phyloP scores from a whole-genome alignment of 139 green algal genomes.

The Protoeuglena noctilucae region DNA sequence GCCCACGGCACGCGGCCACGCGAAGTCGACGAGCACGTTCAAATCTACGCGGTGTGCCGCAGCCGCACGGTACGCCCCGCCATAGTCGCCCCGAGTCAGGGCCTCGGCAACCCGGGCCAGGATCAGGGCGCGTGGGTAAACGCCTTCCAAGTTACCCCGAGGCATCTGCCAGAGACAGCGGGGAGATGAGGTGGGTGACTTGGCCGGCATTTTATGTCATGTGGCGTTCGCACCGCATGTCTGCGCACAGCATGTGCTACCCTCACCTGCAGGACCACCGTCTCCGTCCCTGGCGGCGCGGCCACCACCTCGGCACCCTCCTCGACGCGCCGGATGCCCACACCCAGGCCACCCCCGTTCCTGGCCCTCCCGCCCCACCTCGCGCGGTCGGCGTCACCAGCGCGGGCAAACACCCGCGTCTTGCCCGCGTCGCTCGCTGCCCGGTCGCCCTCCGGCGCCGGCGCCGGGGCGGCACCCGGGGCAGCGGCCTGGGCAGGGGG shows the following conservation, averaged over 20 bases:
- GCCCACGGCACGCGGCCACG: slow-evolving; percentile 53
- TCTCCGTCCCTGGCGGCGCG: slow-evolving; percentile 16
- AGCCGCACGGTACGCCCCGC: slow-evolving; percentile 39
- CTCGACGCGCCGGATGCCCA: neutral
- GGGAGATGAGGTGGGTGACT: neutral
- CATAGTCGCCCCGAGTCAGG: slow-evolving; percentile 30
- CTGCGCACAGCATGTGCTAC: no score
- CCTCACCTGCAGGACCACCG: slow-evolving; percentile 27
- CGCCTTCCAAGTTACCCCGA: slow-evolving; percentile 79
- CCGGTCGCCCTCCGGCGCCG: neutral
- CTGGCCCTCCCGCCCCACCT: neutral
- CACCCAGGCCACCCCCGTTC: no score
- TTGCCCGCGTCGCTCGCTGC: neutral
- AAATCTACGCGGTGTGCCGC: slow-evolving; percentile 59
- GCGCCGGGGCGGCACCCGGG: no score
- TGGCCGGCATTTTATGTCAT: no score
- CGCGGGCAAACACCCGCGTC: no score
- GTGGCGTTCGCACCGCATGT: no score
- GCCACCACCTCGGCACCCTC: slow-evolving; percentile 14
- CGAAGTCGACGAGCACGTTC: slow-evolving; percentile 81
- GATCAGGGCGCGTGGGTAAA: slow-evolving; percentile 64
- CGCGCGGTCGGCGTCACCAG: no score
- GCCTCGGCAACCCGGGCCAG: slow-evolving; percentile 35
- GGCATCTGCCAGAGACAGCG: slow-evolving; percentile 45
- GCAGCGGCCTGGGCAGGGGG: neutral